Evolutionary conservation across 1,284 basidiomycete species (phyloP), one percentile per base, ranked within the genome.

Genomic region (Agaricales sp.): DNA sequence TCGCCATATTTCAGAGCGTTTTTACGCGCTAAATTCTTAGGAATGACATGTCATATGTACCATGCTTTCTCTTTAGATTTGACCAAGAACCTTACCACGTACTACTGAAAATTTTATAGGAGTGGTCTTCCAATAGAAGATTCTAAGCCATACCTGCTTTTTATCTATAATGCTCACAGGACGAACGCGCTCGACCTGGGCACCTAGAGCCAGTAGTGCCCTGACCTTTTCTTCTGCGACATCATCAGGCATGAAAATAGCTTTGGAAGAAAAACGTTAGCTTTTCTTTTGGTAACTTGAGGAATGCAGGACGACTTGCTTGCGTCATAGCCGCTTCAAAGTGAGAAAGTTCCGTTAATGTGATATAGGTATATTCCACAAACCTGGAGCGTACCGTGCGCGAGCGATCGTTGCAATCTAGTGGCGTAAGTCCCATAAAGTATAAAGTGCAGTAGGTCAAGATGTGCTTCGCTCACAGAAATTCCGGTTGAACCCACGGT

Each of bases 401-500:
- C 79, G 77, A 3, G 92, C 87, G 43, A 96, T 86, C 1, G 89
- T 96, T 0, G 96, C 94, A 45, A 99, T 41, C 39, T 41, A 20
- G n/a, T 6, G 14, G 26, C 6, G 6, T 8, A 20, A 41, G 4
- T 20, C 6, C 4, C 39, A 41, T n/a, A n/a, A n/a, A n/a, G n/a
- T n/a, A 11, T n/a, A 41, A 16, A 11, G 6, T n/a, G 16, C 39
- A 4, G n/a, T n/a, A 41, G 39, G 16, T 18, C 39, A 20, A 20
- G 39, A 41, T 18, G n/a, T n/a, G n/a, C n/a, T n/a, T n/a, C 8
- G 39, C 39, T 41, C 16, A 41, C 84, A 0, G 92, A 96, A 49
- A 99, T 99, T 1, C 95, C 96, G 0, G 96, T 99, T 2, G 91
- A 95, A 0, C 96, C 95, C 1, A 96, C 92, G 0, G 95, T 99